Percentiles rank a stretch among this genome's conserved stretches.
Conservation (phyloP, 2,329 filamentous ascomycete genomes). For the Pyricularia pennisetigena region DNA sequence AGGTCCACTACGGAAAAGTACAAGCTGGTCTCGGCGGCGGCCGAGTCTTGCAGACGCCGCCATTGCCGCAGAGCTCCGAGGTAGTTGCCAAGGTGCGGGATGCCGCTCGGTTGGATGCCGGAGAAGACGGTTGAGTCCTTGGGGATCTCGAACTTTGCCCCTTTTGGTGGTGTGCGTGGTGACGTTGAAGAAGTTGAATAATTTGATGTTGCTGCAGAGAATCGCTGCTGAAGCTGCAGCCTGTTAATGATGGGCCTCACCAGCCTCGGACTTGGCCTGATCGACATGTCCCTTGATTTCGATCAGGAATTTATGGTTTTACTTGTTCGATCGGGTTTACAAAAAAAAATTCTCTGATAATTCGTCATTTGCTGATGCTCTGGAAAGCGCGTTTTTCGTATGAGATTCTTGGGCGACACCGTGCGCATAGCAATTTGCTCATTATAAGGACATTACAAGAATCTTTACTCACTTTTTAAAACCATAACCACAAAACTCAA, state of each 20-base stretch:
- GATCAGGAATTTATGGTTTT: not conserved
- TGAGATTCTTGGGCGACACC: not conserved
- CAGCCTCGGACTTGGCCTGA: not conserved
- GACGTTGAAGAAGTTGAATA: not conserved
- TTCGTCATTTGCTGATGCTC: not conserved
- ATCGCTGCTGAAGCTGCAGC: not conserved
- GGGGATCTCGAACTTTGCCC: slow-evolving; percentile 2
- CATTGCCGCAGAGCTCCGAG: slow-evolving; percentile 81
- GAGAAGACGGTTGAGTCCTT: slow-evolving; percentile 62
- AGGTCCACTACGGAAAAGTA: slow-evolving; percentile 87
- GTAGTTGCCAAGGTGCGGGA: slow-evolving; percentile 94
- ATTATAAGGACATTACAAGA: not conserved
- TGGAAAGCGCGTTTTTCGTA: not conserved
- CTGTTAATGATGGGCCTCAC: not conserved
- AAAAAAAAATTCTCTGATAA: not conserved
- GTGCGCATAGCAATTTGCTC: not conserved
- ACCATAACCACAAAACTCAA: not conserved
- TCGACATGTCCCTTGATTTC: not conserved
- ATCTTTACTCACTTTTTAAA: not conserved
- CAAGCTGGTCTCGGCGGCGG: slow-evolving; percentile 47
- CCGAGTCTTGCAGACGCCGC: slow-evolving; percentile 66
- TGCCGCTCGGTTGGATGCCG: slow-evolving; percentile 90
- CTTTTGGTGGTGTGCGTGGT: not conserved
- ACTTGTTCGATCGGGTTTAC: not conserved
- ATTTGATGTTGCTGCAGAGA: not conserved